phyloP scores from a whole-genome alignment of 352 stramenopile genomes.

The Aphanomyces cochlioides region DNA sequence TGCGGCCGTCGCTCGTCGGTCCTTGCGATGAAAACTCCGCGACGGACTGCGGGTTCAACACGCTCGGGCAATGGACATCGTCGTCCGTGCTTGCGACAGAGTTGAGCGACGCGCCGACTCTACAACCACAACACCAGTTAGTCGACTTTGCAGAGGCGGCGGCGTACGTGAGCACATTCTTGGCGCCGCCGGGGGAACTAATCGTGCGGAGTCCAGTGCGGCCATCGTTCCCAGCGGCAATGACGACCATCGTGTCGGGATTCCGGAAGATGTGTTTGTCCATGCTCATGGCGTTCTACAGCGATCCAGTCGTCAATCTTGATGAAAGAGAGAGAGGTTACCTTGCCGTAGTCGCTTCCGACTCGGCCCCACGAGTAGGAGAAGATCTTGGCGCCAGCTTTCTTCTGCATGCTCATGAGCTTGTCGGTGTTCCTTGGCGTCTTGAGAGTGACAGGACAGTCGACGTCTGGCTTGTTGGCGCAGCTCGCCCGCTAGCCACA shows the following conservation, averaged over 20 bases:
- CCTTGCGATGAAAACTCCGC: slow-evolving; percentile 80
- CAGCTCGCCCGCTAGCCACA: slow-evolving; percentile 37
- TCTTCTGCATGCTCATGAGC: slow-evolving; percentile 61
- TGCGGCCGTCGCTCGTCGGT: slow-evolving; percentile 70
- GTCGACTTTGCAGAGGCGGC: neutral
- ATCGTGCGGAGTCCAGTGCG: slow-evolving; percentile 69
- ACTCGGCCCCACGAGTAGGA: slow-evolving; percentile 81
- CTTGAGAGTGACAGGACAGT: slow-evolving; percentile 54
- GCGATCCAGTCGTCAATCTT: no score
- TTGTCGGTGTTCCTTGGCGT: slow-evolving; percentile 59
- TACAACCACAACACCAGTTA: neutral
- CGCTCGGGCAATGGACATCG: slow-evolving; percentile 43
- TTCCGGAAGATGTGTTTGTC: slow-evolving; percentile 83
- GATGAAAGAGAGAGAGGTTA: neutral
- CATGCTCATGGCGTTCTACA: slow-evolving; percentile 57
- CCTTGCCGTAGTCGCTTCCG: slow-evolving; percentile 64
- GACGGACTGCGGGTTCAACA: slow-evolving; percentile 72
- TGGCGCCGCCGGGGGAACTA: slow-evolving; percentile 73
- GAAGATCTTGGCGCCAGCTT: slow-evolving; percentile 72
- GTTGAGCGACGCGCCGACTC: slow-evolving; percentile 70
- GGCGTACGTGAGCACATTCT: slow-evolving; percentile 69
- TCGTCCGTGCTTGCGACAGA: slow-evolving; percentile 43
- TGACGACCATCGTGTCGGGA: slow-evolving; percentile 77
- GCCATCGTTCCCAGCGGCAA: slow-evolving; percentile 87
- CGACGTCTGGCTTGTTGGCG: slow-evolving; percentile 38